phyloP scores from a whole-genome alignment of 23 red algal species.

The Agarophyton chilense region DNA sequence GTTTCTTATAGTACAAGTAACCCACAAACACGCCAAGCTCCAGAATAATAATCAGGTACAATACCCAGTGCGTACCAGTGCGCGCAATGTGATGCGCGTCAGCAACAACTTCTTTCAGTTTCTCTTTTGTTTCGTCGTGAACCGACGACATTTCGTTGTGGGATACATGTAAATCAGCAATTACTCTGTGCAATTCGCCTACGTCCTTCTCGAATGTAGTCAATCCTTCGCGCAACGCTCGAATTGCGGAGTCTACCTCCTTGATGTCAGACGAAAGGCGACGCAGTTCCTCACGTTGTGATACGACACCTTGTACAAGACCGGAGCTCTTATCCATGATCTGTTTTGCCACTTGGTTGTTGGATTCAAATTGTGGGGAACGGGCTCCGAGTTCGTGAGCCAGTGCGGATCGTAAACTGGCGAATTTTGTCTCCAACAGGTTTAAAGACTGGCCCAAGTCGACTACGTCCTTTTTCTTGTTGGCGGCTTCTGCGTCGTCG shows the following conservation, averaged over 20 bases:
- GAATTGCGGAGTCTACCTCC: conserved; percentile 50
- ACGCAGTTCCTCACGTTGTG: conserved; percentile 49
- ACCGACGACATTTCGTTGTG: conserved; percentile 27
- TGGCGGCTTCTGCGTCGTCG: conserved; percentile 48
- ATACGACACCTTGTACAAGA: conserved; percentile 40
- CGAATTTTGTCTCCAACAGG: conserved; percentile 43
- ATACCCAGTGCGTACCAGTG: conserved; percentile 29
- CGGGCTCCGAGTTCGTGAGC: conserved; percentile 40
- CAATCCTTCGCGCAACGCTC: conserved; percentile 38
- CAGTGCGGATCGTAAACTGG: conserved; percentile 43
- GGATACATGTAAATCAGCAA: conserved; percentile 35
- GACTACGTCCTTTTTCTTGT: conserved; percentile 36
- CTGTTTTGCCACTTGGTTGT: conserved; percentile 34
- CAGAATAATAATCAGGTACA: conserved; percentile 5
- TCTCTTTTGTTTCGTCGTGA: conserved; percentile 37
- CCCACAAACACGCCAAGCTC: conserved; percentile 38
- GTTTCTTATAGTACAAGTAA: conserved; percentile 44
- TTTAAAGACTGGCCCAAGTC: conserved; percentile 46
- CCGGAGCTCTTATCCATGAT: conserved; percentile 38
- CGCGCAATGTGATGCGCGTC: conserved; percentile 12
- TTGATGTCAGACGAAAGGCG: conserved; percentile 39
- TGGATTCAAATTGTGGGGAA: conserved; percentile 10
- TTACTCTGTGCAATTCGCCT: conserved; percentile 15
- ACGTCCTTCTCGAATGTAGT: conserved; percentile 42
- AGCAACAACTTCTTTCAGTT: conserved; percentile 24